These are phyloP conservation scores for Amauroascus verrucosus DNA, from an alignment of 2,329 filamentous ascomycete species.

Conservation along the genomic window DNA sequence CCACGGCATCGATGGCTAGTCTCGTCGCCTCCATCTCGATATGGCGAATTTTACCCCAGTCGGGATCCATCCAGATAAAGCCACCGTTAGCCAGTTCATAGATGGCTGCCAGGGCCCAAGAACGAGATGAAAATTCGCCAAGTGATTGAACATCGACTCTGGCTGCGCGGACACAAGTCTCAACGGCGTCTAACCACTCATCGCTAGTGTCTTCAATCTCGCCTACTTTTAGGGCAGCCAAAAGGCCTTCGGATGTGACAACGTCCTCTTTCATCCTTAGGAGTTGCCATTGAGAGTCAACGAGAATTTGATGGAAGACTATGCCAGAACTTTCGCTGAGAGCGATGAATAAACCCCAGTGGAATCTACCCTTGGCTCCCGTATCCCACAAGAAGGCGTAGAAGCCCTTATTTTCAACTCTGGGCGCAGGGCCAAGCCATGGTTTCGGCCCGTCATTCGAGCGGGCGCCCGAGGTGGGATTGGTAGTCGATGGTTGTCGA, in stretches of 20 bases:
- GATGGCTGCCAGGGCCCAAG: conserved; percentile 15
- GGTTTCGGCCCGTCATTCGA: not conserved
- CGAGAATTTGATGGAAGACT: conserved; percentile 14
- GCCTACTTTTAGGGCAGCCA: conserved; percentile 15
- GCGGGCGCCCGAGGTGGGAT: not conserved
- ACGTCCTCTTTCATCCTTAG: conserved; percentile 10
- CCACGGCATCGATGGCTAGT: conserved; percentile 9
- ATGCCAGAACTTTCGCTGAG: conserved; percentile 9
- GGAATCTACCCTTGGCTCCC: conserved; percentile 6
- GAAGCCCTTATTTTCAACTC: conserved; percentile 13
- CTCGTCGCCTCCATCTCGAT: conserved; percentile 15
- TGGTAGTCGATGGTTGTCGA: not conserved
- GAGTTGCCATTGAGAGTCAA: conserved; percentile 11
- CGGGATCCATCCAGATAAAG: conserved; percentile 14
- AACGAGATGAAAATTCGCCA: conserved; percentile 15
- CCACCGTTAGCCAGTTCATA: conserved; percentile 16
- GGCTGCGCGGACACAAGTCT: conserved; percentile 11
- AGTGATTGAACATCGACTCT: conserved; percentile 2
- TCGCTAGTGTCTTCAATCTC: conserved; percentile 11
- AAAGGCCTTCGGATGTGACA: conserved; percentile 9
- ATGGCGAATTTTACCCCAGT: conserved; percentile 12
- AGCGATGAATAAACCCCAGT: conserved; percentile 17
- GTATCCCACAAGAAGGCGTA: conserved; percentile 15
- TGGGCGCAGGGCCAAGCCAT: conserved; percentile 8
- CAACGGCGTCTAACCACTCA: conserved; percentile 15